Conservation (phyloP, 2,329 filamentous ascomycete genomes). For the Aurifilum marmelostoma region DNA sequence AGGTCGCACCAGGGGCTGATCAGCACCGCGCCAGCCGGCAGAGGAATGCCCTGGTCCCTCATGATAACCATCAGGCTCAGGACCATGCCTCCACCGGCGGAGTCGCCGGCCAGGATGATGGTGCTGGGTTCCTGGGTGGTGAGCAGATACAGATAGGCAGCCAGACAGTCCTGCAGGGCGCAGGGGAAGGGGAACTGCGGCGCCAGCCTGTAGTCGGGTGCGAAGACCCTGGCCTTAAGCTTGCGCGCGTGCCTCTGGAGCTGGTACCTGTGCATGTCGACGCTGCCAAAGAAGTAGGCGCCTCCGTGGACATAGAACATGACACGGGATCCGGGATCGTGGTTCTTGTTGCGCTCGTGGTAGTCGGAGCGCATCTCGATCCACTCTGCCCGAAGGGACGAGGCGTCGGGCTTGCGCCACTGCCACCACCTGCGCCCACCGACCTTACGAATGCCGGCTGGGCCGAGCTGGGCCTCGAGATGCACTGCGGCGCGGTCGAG, state of each 20-base stretch:
- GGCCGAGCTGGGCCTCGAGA: slow-evolving; percentile 75
- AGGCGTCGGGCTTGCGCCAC: slow-evolving; percentile 69
- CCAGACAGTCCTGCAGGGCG: slow-evolving; percentile 85
- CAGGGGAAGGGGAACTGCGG: slow-evolving; percentile 97
- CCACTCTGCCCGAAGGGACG: slow-evolving; percentile 81
- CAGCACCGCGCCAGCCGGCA: slow-evolving; percentile 87
- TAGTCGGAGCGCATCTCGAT: slow-evolving; percentile 92
- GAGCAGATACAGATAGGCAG: slow-evolving; percentile 83
- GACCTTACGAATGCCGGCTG: slow-evolving; percentile 71
- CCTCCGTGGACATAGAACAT: slow-evolving; percentile 96
- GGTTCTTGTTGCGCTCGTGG: slow-evolving; percentile 66
- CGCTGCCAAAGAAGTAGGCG: slow-evolving; percentile 92
- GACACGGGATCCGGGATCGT: slow-evolving; percentile 68
- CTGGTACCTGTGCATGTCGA: slow-evolving; percentile 97
- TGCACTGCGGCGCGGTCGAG: slow-evolving; percentile 68
- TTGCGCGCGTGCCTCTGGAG: slow-evolving; percentile 95
- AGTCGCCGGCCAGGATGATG: slow-evolving; percentile 89
- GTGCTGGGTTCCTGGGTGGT: slow-evolving; percentile 75
- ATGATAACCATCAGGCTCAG: slow-evolving; percentile 77
- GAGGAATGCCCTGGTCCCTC: slow-evolving; percentile 78
- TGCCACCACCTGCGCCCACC: slow-evolving; percentile 90
- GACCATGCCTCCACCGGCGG: slow-evolving; percentile 90
- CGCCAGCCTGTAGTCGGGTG: slow-evolving; percentile 82
- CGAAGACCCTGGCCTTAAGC: slow-evolving; percentile 85
- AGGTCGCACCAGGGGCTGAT: slow-evolving; percentile 96